Base-by-base conservation (phyloP, 2,329 filamentous ascomycete species). In the Cordyceps pruinosa region DNA sequence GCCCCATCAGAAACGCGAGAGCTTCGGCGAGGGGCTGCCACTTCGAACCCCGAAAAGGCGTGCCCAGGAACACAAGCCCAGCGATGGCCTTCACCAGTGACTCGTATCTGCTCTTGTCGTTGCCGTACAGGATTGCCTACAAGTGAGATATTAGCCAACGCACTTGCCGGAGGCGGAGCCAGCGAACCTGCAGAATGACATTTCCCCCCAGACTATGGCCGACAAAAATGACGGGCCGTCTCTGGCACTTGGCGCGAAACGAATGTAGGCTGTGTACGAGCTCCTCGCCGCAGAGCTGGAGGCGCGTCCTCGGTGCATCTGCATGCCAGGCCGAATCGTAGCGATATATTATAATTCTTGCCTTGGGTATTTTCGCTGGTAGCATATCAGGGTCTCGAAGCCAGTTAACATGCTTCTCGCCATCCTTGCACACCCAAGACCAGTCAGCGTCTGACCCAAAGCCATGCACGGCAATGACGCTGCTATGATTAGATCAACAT, bases 131-230 rank as follows among this genome's bases (percentile, higher is more conserved):
- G 23, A 64, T 52, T 5, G 42, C 62, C 60, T 61, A 0, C 2
- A 41, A 17, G 26, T 34, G 15, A 23, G 12, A 57, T 34, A 42
- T 49, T 41, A 52, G 49, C 15, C 4, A 15, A 28, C 13, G 25
- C 42, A 8, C 25, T 10, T 26, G 15, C 6, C 34, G 3, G 2
- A 28, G 7, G 30, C 30, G 21, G 17, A 21, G 13, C 28, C 9
- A 19, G 15, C 48, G 19, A 42, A 61, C 63, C 35, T 61, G 57
- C 13, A 60, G 13, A 19, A 64, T 60, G 28, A 64, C 60, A 47
- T 58, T 58, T 21, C 63, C 62, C 15, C 62, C 62, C 1, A 64
- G 57, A 30, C 63, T 64, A 34, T 64, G 61, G 19, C 63, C 63
- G 50, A 64, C 46, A 19, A 64, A 62, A 28, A 64, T 35, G 2